Evolutionary conservation across 1,284 basidiomycete genomes (phyloP).

Genomic region (Cutaneotrichosporon cutaneum): DNA sequence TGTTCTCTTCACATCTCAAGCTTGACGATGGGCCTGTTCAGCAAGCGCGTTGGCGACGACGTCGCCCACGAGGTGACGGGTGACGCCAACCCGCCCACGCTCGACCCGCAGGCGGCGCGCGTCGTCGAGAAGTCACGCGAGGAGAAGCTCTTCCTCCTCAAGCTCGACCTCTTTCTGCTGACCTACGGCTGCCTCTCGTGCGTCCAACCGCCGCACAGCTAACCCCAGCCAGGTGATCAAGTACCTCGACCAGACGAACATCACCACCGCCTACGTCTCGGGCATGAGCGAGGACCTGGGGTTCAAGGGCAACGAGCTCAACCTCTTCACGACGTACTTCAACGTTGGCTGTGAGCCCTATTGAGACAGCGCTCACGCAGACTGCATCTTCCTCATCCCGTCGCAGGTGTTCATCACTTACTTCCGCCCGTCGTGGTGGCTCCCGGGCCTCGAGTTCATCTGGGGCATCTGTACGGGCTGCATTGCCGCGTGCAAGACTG

Average conservation of each 20-base stretch:
- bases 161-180: slow-evolving; percentile 41
- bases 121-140: slow-evolving; percentile 28
- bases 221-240: slow-evolving; percentile 13
- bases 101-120: slow-evolving; percentile 23
- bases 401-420: slow-evolving; percentile 31
- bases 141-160: slow-evolving; percentile 39
- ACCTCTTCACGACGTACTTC: slow-evolving; percentile 52
- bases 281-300: slow-evolving; percentile 76
- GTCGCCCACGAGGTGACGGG: slow-evolving; percentile 2
- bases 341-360: slow-evolving; percentile 30
- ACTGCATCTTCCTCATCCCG: slow-evolving; percentile 35
- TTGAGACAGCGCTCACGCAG: slow-evolving; percentile 10
- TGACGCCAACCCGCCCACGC: slow-evolving; percentile 12
- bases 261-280: slow-evolving; percentile 58
- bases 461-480: slow-evolving; percentile 33
- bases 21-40: slow-evolving; percentile 8
- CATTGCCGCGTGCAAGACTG: slow-evolving; percentile 29
- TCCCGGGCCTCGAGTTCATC: slow-evolving; percentile 27
- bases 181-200: slow-evolving; percentile 33
- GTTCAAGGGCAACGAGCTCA: slow-evolving; percentile 68
- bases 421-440: slow-evolving; percentile 26
- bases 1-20: not conserved
- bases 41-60: not conserved
- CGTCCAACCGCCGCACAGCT: not conserved
- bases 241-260: slow-evolving; percentile 29